phyloP scores from a whole-genome alignment of 2,329 filamentous ascomycete genomes.

The Fonsecaea multimorphosa region DNA sequence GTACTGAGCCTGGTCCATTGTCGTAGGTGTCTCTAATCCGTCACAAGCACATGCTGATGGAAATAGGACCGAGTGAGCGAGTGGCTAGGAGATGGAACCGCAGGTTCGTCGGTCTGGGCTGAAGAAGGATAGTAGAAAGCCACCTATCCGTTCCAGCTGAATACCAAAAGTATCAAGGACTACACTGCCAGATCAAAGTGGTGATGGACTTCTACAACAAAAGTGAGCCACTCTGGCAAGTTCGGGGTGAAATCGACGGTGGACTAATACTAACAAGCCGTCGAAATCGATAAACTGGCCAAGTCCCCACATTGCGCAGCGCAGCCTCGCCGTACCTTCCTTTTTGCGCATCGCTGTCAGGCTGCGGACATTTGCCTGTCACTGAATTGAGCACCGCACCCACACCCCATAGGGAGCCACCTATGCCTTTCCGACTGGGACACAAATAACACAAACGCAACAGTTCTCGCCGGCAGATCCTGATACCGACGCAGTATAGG shows the following conservation, averaged over 20 bases:
- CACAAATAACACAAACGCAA: constrained; percentile 9
- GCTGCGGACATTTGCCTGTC: constrained; percentile 22
- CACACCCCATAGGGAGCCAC: constrained; percentile 30
- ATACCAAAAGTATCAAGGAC: background rate
- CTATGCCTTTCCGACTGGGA: constrained; percentile 27
- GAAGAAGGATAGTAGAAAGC: background rate
- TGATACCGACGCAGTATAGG: constrained; percentile 1
- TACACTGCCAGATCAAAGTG: background rate
- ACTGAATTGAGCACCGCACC: constrained; percentile 16
- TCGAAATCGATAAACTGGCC: constrained; percentile 20
- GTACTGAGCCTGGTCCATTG: constrained; percentile 74
- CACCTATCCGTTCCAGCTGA: constrained; percentile 12
- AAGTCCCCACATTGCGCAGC: constrained; percentile 18
- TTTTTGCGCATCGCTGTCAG: constrained; percentile 10
- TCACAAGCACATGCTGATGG: constrained; percentile 35
- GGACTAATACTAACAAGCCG: constrained; percentile 3
- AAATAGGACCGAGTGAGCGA: background rate
- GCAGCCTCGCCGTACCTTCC: constrained; percentile 29
- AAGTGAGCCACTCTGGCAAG: constrained; percentile 33
- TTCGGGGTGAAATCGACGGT: constrained; percentile 12
- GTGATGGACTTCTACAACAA: background rate
- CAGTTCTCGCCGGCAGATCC: constrained; percentile 3
- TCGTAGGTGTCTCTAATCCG: constrained; percentile 38
- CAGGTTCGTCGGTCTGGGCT: background rate
- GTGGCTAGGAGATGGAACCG: background rate